Evolutionary conservation across 169 alveolate genomes (phyloP).

Genomic region (Plasmodium fragile): DNA sequence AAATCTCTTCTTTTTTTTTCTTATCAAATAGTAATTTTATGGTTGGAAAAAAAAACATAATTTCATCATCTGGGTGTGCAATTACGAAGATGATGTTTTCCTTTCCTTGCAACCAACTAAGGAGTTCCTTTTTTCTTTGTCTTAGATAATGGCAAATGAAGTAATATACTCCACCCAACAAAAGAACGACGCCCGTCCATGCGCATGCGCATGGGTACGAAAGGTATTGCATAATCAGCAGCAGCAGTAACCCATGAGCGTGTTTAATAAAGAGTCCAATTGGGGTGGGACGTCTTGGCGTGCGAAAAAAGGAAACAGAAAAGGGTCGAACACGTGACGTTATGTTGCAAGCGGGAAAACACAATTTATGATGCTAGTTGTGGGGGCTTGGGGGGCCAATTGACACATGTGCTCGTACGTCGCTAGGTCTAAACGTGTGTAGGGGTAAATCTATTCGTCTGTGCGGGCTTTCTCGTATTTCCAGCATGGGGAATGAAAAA

Average conservation of each 20-base stretch:
- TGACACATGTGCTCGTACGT: background rate
- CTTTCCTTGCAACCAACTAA: background rate
- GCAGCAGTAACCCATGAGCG: background rate
- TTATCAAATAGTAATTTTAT: constrained; percentile 77
- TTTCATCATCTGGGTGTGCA: constrained; percentile 96
- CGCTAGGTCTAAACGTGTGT: background rate
- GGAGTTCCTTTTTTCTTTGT: constrained; percentile 14
- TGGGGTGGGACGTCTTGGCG: background rate
- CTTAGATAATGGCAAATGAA: background rate
- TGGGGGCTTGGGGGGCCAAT: background rate
- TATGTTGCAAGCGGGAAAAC: background rate
- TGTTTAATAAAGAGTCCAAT: background rate
- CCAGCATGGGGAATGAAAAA: background rate
- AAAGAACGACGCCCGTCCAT: background rate
- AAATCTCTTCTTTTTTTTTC: constrained; percentile 58
- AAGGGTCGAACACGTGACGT: background rate
- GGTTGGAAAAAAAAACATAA: constrained; percentile 94
- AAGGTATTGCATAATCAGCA: background rate
- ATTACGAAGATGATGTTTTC: constrained; percentile 79
- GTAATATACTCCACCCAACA: background rate
- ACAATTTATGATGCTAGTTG: background rate
- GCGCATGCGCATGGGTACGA: background rate
- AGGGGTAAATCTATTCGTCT: background rate
- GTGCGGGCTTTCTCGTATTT: background rate
- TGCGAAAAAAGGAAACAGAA: background rate